Base-by-base conservation (phyloP, 371 early-diverging fungal genomes). In the Mucor indicus region DNA sequence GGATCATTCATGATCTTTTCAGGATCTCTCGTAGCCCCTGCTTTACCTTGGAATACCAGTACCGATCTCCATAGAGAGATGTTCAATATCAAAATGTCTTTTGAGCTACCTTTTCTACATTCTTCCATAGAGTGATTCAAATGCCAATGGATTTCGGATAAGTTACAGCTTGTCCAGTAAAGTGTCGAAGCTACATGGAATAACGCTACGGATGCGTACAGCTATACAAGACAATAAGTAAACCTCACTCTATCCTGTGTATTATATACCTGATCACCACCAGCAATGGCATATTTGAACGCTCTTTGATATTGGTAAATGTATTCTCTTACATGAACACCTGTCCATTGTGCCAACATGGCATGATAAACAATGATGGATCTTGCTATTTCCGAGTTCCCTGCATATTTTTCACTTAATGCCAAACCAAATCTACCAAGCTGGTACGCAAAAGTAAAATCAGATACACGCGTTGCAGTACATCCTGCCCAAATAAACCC, bases 21-120 rank as follows among this genome's bases (percentile, higher is more conserved):
- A 0, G 60, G 44, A 15, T 70, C 70, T 7, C 37, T n/a, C 1
- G 53, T 49, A 2, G 53, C 40, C 7, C 50, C 50, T 0, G 66
- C 59, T 21, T 66, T 74, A 7, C 75, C 75, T 38, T 74, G 71
- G 16, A 74, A 64, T 9, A 64, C 70, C 37, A 68, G 23, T 1
- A 74, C 54, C 11, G 63, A 69, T 20, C 57, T 44, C 48, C 55
- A 60, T 29, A 79, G 22, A 46, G 54, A 55, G 43, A 59, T 57
- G 20, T 65, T 61, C 27, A 62, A 24, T 48, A 63, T 57, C 20
- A 52, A 27, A 0, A 59, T 61, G 10, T 70, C 70, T 24, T 56
- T 57, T 16, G 62, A 55, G 17, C 33, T 50, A 3, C 59, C 62
- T 43, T 62, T 61, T 13, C 46, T 56, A 13, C 56, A 67, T 44